These are phyloP conservation scores for Coemansia sp. DNA, from an alignment of 192 early-diverging fungal genomes.

Conservation along the genomic window DNA sequence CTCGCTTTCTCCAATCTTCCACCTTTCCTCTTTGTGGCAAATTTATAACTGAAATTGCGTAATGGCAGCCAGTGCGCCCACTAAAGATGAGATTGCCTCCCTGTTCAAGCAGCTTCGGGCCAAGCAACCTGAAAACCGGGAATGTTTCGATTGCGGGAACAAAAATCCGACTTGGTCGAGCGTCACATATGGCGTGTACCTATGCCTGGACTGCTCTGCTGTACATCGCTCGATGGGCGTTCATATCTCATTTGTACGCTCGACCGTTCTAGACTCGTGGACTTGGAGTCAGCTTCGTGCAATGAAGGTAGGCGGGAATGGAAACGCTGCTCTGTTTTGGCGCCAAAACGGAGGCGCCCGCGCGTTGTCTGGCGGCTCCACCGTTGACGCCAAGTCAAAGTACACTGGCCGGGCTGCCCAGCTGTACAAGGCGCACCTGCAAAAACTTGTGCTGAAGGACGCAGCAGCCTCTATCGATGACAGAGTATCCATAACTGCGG, in stretches of 20 bases:
- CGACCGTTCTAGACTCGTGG: conserved; percentile 89
- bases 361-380: conserved; percentile 26
- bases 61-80: conserved; percentile 36
- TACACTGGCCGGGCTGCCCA: conserved; percentile 74
- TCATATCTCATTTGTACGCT: conserved; percentile 96
- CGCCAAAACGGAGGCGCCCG: conserved; percentile 63
- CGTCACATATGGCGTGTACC: conserved; percentile 91
- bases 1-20: background rate
- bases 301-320: conserved; percentile 91
- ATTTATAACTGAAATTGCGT: background rate
- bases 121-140: conserved; percentile 56
- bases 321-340: conserved; percentile 78
- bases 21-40: background rate
- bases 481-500: conserved; percentile 19
- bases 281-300: conserved; percentile 86
- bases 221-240: conserved; percentile 97
- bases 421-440: conserved; percentile 81
- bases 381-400: conserved; percentile 77
- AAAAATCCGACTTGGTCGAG: conserved; percentile 96
- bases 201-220: conserved; percentile 95
- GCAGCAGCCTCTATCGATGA: conserved; percentile 25
- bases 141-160: conserved; percentile 93
- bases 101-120: conserved; percentile 48
- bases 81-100: conserved; percentile 42
- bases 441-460: conserved; percentile 72